These are phyloP conservation scores for Yamadazyma mexicana DNA, from an alignment of 1,139 yeast species.

Conservation along the genomic window DNA sequence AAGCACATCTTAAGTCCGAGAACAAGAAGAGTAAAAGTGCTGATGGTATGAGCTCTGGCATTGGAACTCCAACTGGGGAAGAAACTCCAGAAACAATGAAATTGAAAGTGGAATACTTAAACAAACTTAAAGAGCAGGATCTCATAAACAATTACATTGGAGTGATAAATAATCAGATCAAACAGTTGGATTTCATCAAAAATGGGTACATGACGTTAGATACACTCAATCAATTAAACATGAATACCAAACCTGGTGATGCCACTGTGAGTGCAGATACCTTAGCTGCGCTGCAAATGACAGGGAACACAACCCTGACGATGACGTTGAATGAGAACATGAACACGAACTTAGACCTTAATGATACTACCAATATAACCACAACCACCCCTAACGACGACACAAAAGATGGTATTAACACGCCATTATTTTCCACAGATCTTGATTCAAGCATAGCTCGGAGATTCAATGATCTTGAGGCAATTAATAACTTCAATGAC, in stretches of 20 bases:
- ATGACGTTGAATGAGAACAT: conserved; percentile 1
- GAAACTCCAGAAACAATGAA: conserved; percentile 22
- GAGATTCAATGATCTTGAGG: conserved; percentile 35
- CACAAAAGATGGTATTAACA: background rate
- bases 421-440: background rate
- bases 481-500: conserved; percentile 42
- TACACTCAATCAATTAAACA: conserved; percentile 30
- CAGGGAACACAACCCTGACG: background rate
- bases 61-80: too few species aligned
- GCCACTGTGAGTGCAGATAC: background rate
- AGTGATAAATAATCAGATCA: conserved; percentile 44
- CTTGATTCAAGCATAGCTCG: background rate
- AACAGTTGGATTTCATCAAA: conserved; percentile 46
- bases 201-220: conserved; percentile 49
- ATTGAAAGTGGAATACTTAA: conserved; percentile 34
- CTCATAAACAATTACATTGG: conserved; percentile 46
- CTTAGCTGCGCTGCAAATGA: background rate
- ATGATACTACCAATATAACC: background rate
- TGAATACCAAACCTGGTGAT: background rate
- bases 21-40: background rate
- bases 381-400: background rate
- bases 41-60: background rate
- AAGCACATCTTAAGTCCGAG: background rate
- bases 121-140: conserved; percentile 47
- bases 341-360: background rate